Evolutionary conservation across 805 yeast species (phyloP).

Genomic region (Kazachstania kunashirensis): DNA sequence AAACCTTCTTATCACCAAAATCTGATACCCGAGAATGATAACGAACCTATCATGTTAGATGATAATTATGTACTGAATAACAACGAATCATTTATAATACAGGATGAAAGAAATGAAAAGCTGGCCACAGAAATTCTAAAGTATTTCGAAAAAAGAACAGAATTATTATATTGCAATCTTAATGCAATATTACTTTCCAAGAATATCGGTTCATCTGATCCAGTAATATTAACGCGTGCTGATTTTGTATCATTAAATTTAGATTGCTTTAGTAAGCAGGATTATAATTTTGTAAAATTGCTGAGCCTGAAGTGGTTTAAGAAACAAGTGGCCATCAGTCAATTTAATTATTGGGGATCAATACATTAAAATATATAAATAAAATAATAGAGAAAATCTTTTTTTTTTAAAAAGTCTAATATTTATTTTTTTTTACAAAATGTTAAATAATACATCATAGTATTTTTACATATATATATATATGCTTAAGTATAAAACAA

Average conservation of each 20-base stretch:
- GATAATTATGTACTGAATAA: no score
- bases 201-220: slow-evolving; percentile 9
- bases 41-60: background rate
- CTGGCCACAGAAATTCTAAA: slow-evolving; percentile 6
- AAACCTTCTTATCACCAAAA: slow-evolving; percentile 19
- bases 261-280: slow-evolving; percentile 29
- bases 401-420: no score
- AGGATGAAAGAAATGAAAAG: slow-evolving; percentile 8
- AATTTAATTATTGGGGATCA: slow-evolving; percentile 2
- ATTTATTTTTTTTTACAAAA: no score
- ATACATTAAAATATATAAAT: no score
- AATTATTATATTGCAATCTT: slow-evolving; percentile 10
- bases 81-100: no score
- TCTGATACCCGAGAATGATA: background rate
- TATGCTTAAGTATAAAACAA: no score
- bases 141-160: slow-evolving; percentile 16
- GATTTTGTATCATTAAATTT: slow-evolving; percentile 18
- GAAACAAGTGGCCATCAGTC: slow-evolving; percentile 7
- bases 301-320: slow-evolving; percentile 19
- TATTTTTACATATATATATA: no score
- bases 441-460: no score
- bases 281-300: slow-evolving; percentile 17
- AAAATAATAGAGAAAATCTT: no score
- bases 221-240: slow-evolving; percentile 12
- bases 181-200: slow-evolving; percentile 11